Percentiles rank a stretch among this genome's conserved stretches.
Evolutionary conservation across 441 rosid genomes (phyloP).

Genomic region (Macaranga tanarius): DNA sequence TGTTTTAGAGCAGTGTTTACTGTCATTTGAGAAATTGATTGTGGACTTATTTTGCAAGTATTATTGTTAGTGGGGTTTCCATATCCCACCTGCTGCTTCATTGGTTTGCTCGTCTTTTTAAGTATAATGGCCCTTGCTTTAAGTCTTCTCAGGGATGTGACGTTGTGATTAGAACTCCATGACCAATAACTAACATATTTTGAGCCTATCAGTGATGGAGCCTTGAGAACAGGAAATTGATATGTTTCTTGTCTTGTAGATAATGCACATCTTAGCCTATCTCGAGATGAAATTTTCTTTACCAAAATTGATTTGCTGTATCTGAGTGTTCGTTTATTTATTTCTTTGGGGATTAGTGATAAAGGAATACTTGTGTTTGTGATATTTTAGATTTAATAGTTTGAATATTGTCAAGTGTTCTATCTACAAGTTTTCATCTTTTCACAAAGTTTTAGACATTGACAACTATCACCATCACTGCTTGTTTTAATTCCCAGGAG

Average conservation of each 20-base stretch:
- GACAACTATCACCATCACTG: conserved; percentile 4
- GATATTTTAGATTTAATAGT: neutral
- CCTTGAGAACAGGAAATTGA: conserved; percentile 15
- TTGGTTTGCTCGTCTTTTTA: conserved; percentile 30
- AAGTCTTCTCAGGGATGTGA: conserved; percentile 28
- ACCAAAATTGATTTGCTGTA: neutral
- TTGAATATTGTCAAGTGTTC: neutral
- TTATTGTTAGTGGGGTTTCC: conserved; percentile 30
- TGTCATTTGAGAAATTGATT: conserved; percentile 17
- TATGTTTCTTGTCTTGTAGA: conserved; percentile 14
- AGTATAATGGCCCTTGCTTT: conserved; percentile 28
- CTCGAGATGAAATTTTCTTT: neutral
- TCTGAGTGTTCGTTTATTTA: neutral
- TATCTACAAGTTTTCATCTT: neutral
- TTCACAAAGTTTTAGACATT: neutral
- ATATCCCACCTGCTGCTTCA: conserved; percentile 20
- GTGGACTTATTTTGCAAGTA: conserved; percentile 26
- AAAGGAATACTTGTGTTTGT: neutral
- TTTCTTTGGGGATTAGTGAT: conserved; percentile 9
- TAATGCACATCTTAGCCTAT: conserved; percentile 11
- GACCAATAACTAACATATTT: conserved; percentile 13
- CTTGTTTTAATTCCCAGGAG: conserved; percentile 14
- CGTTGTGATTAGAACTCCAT: conserved; percentile 19
- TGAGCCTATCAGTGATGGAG: conserved; percentile 11
- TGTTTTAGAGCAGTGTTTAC: conserved; percentile 15